A percentile compares a stretch with the other conserved stretches of the same genome.
Evolutionary conservation across 257 asterid species (phyloP).

Genomic region (Osmanthus fragrans): DNA sequence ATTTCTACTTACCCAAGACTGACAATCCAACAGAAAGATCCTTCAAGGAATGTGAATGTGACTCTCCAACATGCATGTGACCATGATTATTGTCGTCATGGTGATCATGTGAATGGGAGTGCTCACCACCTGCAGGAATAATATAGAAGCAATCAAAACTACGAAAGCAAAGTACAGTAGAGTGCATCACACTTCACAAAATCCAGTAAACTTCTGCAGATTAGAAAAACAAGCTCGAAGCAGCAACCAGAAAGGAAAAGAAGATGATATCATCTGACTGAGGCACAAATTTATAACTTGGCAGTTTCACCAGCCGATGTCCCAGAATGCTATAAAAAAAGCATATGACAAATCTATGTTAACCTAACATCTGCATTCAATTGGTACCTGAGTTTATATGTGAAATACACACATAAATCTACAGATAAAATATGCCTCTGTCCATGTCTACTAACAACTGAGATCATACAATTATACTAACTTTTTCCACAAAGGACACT

Average conservation of each 20-base stretch:
- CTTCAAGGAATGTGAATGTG: slow-evolving; percentile 84
- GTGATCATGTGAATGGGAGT: slow-evolving; percentile 78
- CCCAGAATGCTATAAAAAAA: neutral
- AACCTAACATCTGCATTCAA: slow-evolving; percentile 9
- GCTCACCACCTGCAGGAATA: slow-evolving; percentile 71
- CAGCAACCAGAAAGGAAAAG: slow-evolving; percentile 8
- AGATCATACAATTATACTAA: neutral
- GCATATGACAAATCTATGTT: neutral
- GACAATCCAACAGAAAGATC: slow-evolving; percentile 93
- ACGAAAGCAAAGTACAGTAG: slow-evolving; percentile 13
- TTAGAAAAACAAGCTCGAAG: slow-evolving; percentile 19
- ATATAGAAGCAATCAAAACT: slow-evolving; percentile 9
- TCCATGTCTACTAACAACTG: neutral
- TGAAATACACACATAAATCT: neutral
- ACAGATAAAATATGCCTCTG: neutral
- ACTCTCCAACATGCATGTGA: slow-evolving; percentile 54
- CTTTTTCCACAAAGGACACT: neutral
- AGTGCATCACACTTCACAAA: neutral
- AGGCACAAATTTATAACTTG: slow-evolving; percentile 7
- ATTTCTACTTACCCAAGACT: slow-evolving; percentile 62
- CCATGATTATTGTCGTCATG: slow-evolving; percentile 54
- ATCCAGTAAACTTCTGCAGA: slow-evolving; percentile 3
- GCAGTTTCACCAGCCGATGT: slow-evolving; percentile 7
- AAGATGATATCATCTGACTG: neutral
- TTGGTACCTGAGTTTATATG: neutral